These are phyloP conservation scores for Dissophora globulifera DNA, from an alignment of 192 early-diverging fungal genomes.

Conservation along the genomic window DNA sequence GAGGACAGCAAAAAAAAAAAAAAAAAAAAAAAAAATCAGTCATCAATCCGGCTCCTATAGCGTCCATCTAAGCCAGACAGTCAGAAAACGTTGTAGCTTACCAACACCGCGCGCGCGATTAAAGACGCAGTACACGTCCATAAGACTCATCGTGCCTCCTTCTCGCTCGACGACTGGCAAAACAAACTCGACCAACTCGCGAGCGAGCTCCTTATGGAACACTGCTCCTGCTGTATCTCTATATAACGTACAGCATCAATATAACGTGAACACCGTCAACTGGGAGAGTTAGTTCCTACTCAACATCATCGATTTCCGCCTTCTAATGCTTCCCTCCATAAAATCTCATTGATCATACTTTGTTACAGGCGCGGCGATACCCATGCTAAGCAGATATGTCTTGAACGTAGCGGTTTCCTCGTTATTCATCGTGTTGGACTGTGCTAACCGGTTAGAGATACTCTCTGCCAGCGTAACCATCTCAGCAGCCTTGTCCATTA, in stretches of 20 bases:
- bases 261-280: too few species aligned
- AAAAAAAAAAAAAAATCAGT: conserved; percentile 3
- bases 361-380: conserved; percentile 92
- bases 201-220: conserved; percentile 88
- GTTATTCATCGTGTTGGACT: conserved; percentile 63
- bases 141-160: conserved; percentile 82
- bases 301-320: too few species aligned
- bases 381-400: conserved; percentile 86
- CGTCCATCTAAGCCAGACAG: too few species aligned
- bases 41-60: too few species aligned
- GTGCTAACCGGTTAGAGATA: conserved; percentile 25
- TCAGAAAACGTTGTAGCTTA: too few species aligned
- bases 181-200: conserved; percentile 88
- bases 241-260: not conserved
- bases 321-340: too few species aligned
- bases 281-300: too few species aligned
- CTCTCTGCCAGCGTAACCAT: conserved; percentile 70
- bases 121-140: conserved; percentile 94
- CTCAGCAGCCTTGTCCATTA: conserved; percentile 89
- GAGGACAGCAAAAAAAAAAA: not conserved
- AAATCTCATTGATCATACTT: too few species aligned
- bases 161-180: conserved; percentile 69
- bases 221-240: conserved; percentile 87
- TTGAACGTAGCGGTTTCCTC: conserved; percentile 66
- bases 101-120: conserved; percentile 93